Percentiles rank a stretch among this genome's conserved stretches.
These are phyloP conservation scores for Euphrasia confusa DNA, from an alignment of 257 asterid genomes.

Conservation along the genomic window DNA sequence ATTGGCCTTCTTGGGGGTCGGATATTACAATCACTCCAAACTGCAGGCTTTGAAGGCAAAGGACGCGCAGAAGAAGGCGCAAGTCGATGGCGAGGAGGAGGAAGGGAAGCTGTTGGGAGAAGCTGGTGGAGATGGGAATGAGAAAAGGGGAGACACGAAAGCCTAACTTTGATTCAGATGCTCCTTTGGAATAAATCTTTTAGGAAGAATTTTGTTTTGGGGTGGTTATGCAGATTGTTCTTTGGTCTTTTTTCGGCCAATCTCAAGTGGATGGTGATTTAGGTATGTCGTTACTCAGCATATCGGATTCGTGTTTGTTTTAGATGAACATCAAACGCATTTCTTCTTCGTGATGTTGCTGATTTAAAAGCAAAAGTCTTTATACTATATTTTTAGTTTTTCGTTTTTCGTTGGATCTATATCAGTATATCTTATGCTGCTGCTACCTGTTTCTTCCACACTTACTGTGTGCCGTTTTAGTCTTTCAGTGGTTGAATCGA, in stretches of 20 bases:
- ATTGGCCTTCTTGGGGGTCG: conserved; percentile 31
- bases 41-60: conserved; percentile 36
- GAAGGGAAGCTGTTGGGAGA: conserved; percentile 23
- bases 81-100: conserved; percentile 27
- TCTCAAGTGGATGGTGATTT: not conserved
- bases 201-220: not conserved
- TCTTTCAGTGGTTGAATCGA: not conserved
- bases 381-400: not conserved
- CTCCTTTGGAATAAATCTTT: not conserved
- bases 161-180: conserved; percentile 8
- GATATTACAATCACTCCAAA: conserved; percentile 31
- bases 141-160: conserved; percentile 25
- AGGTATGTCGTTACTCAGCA: not conserved
- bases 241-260: not conserved
- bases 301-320: not conserved
- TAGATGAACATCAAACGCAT: not conserved
- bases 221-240: conserved; percentile 5
- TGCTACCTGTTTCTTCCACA: not conserved
- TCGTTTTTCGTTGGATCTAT: not conserved
- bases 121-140: conserved; percentile 26
- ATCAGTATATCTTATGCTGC: not conserved
- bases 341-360: not conserved
- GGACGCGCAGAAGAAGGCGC: conserved; percentile 29
- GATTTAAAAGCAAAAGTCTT: not conserved
- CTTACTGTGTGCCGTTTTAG: not conserved